phyloP scores from a whole-genome alignment of 768 basidiomycete species.

The Tricholoma hemisulphureum region DNA sequence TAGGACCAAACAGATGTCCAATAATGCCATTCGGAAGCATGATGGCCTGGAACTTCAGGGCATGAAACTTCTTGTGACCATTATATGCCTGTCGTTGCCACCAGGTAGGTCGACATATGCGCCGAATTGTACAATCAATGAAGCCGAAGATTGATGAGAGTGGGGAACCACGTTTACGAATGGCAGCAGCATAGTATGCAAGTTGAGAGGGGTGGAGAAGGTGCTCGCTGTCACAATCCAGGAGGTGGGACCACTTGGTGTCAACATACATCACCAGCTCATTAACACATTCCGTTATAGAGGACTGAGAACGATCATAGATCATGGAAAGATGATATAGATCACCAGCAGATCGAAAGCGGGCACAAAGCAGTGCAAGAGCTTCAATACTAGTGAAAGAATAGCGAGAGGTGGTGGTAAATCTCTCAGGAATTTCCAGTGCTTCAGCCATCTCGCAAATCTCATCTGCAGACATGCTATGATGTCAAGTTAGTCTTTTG shows the following conservation, averaged over 20 bases:
- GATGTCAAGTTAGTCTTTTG: no score
- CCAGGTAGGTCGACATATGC: not conserved
- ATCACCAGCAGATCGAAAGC: not conserved
- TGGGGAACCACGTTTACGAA: no score
- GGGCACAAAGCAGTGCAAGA: not conserved
- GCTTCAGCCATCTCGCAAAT: not conserved
- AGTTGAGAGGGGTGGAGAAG: no score
- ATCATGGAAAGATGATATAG: no score
- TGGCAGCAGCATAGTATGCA: no score
- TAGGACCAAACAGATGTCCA: conserved; percentile 25
- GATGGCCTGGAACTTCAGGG: conserved; percentile 27
- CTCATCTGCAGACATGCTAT: not conserved
- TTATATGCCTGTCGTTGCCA: conserved; percentile 10
- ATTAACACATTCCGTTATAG: no score
- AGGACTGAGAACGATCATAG: no score
- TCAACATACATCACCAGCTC: no score
- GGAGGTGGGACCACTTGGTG: no score
- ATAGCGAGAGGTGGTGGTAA: not conserved
- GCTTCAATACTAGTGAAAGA: not conserved
- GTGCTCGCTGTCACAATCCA: no score
- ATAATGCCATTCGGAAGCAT: conserved; percentile 24
- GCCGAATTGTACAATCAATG: no score
- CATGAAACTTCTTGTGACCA: conserved; percentile 28
- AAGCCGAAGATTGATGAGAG: no score
- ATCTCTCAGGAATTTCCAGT: not conserved